Evolutionary conservation across 305 asterid species (phyloP), one percentile per base, ranked within the genome.

Genomic region (Caryopteris hybrid): DNA sequence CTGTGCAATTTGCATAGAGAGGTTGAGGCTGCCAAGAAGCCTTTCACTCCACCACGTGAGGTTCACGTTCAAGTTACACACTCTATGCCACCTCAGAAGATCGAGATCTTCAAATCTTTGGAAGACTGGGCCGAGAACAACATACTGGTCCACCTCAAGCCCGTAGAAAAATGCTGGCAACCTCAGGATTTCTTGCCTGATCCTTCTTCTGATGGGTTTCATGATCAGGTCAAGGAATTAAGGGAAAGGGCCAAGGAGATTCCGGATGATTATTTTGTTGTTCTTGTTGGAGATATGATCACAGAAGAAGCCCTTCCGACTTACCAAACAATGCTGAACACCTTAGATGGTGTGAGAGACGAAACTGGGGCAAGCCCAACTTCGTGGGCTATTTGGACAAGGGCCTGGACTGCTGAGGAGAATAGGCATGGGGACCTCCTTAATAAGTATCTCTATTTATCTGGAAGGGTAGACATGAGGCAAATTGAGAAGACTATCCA

Each of bases 181-280:
- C 95, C 97, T 52, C 92, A 86, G 76, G 97, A 91, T 81, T 88
- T 85, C 76, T 76, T 90, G 73, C 97, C 97, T 2, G 92, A 91
- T 78, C 91, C 97, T 25, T 72, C 85, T 14, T 91, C 97, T 7
- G 95, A 88, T 59, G 92, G 85, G 61, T 91, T 91, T 71, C 78
- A 88, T 27, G 92, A 91, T 60, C 87, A 82, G 76, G 74, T 91
- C 56, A 82, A 74, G 68, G 95, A 88, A 70, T 38, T 91, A 60
- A 75, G 96, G 77, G 95, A 83, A 64, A 80, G 92, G 57, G 85
- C 91, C 13, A 86, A 70, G 74, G 96, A 88, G 73, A 52, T 81
- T 12, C 84, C 86, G 0, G 89, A 84, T 8, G 89, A 81, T 21
- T 84, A 81, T 41, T 81, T 84, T 70, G 81, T 84, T 18, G 83